phyloP scores from a whole-genome alignment of 805 yeast genomes.

The Yarrowia porcina region DNA sequence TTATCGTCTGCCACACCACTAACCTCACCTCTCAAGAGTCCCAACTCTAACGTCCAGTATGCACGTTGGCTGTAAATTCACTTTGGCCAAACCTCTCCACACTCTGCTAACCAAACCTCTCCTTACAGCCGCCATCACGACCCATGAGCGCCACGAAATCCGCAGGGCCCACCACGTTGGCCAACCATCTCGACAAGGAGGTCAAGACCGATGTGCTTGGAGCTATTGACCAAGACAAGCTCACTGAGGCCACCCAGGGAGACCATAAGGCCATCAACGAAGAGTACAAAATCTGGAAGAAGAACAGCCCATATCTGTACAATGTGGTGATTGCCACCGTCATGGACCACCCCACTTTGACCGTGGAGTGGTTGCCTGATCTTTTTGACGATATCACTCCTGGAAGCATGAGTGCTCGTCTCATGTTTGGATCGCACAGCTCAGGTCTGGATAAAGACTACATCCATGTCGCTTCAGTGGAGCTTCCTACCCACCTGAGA shows the following conservation, averaged over 20 bases:
- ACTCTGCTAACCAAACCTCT: background rate
- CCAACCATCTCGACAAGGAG: constrained; percentile 24
- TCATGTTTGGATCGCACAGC: constrained; percentile 66
- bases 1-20: background rate
- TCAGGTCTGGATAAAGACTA: constrained; percentile 53
- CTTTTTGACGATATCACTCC: constrained; percentile 35
- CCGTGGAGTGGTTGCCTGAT: constrained; percentile 65
- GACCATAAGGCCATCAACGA: constrained; percentile 26
- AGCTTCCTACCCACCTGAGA: constrained; percentile 33
- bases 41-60: background rate
- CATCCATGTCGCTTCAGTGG: constrained; percentile 42
- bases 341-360: constrained; percentile 61
- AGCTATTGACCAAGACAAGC: constrained; percentile 12
- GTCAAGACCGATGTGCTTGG: constrained; percentile 24
- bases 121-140: background rate
- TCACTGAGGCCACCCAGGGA: background rate
- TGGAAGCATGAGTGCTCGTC: constrained; percentile 39
- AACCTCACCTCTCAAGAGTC: background rate
- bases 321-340: constrained; percentile 52
- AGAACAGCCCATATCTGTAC: constrained; percentile 55
- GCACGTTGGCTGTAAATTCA: constrained; percentile 11
- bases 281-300: constrained; percentile 57
- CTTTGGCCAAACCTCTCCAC: background rate
- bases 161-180: constrained; percentile 20
- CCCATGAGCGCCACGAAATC: constrained; percentile 10